Conservation (phyloP, 2,329 filamentous ascomycete species). For the Incumbomyces lentus region DNA sequence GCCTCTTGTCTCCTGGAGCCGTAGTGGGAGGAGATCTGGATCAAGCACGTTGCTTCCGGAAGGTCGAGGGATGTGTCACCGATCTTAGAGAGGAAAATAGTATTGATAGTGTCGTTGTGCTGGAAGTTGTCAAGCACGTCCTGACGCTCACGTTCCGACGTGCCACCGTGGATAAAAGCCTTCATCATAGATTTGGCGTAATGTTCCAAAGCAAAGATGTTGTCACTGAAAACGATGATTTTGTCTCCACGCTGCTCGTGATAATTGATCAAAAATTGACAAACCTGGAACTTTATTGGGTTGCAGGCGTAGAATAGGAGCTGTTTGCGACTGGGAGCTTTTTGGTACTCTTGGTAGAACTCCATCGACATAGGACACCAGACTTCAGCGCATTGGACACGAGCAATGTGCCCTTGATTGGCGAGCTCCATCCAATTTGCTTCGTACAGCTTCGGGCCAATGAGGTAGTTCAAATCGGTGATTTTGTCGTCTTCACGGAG, state of each 20-base stretch:
- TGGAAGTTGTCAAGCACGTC: conserved; percentile 89
- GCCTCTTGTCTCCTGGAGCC: conserved; percentile 94
- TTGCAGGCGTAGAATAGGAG: conserved; percentile 90
- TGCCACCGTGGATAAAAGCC: conserved; percentile 84
- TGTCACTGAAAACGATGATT: conserved; percentile 96
- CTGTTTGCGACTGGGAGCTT: conserved; percentile 55
- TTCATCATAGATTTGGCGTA: conserved; percentile 79
- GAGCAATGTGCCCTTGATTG: conserved; percentile 90
- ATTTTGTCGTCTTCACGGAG: conserved; percentile 98
- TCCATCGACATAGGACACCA: conserved; percentile 99
- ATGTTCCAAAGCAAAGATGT: conserved; percentile 79
- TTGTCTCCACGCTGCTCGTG: conserved; percentile 93
- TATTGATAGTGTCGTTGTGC: conserved; percentile 80
- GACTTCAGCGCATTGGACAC: conserved; percentile 94
- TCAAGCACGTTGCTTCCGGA: conserved; percentile 90
- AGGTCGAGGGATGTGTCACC: conserved; percentile 96
- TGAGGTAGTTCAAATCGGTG: conserved; percentile 90
- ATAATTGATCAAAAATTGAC: conserved; percentile 96
- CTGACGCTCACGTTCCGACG: conserved; percentile 73
- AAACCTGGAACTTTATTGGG: conserved; percentile 90
- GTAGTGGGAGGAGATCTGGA: conserved; percentile 96
- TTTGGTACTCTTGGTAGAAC: conserved; percentile 90
- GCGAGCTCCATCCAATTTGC: conserved; percentile 99
- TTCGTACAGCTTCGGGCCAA: conserved; percentile 94
- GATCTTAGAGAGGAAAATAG: conserved; percentile 92